Percentiles rank a stretch among this genome's conserved stretches.
These are phyloP conservation scores for Chloris gayana DNA, from an alignment of 176 grass and related monocot species.

Conservation along the genomic window DNA sequence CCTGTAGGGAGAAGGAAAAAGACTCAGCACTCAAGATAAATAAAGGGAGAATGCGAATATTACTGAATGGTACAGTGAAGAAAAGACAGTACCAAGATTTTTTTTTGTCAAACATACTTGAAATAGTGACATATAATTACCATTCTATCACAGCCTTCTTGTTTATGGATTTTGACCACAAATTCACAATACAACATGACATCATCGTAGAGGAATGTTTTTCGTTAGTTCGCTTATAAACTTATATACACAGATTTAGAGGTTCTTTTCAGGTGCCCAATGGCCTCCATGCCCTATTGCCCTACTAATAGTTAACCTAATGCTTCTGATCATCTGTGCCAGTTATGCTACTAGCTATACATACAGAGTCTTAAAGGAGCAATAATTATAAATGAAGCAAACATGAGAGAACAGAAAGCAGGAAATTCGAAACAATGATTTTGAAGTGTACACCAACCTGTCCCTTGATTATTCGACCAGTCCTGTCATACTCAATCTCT, in stretches of 20 bases:
- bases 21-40: conserved; percentile 17
- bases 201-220: too few relatives aligned
- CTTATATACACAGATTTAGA: background rate
- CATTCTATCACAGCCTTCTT: background rate
- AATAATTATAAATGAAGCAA: background rate
- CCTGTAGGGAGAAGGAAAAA: conserved; percentile 42
- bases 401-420: background rate
- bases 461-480: conserved; percentile 91
- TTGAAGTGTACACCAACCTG: conserved; percentile 48
- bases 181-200: background rate
- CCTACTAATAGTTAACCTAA: background rate
- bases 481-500: conserved; percentile 90
- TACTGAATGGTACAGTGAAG: conserved; percentile 10
- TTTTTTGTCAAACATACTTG: conserved; percentile 6
- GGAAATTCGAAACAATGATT: background rate
- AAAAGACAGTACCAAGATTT: background rate
- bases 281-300: background rate
- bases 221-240: background rate
- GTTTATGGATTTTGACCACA: background rate
- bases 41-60: conserved; percentile 5
- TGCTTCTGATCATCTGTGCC: background rate
- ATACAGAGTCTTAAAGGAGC: background rate
- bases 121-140: background rate
- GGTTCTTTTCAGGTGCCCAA: background rate
- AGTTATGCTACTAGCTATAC: background rate